Conservation (phyloP, 2,329 filamentous ascomycete species). For the Fusarium clavum region DNA sequence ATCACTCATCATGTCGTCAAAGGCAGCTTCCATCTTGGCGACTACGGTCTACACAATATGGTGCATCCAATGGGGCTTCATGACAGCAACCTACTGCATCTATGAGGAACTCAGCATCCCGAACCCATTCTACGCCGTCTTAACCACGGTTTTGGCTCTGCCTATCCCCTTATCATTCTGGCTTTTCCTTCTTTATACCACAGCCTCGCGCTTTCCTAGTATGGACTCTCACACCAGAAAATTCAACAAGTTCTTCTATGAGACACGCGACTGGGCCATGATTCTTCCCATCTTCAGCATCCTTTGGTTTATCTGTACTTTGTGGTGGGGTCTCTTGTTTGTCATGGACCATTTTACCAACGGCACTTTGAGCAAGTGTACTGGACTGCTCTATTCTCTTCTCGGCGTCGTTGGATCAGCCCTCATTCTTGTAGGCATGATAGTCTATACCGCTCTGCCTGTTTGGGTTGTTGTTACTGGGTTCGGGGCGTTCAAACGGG, state of each 20-base stretch:
- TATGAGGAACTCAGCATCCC: neutral
- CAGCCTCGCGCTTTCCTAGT: conserved; percentile 26
- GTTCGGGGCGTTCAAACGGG: conserved; percentile 24
- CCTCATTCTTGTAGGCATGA: conserved; percentile 1
- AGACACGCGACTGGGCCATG: conserved; percentile 32
- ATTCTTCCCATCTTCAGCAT: conserved; percentile 30
- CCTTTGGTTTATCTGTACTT: conserved; percentile 26
- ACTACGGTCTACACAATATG: conserved; percentile 17
- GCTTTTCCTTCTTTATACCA: conserved; percentile 41
- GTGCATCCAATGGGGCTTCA: conserved; percentile 22
- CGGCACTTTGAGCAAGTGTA: conserved; percentile 2
- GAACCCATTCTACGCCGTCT: neutral
- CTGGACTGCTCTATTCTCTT: conserved; percentile 4
- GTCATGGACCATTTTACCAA: conserved; percentile 15
- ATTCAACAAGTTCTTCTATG: conserved; percentile 33
- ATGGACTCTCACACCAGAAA: neutral
- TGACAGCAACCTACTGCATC: neutral
- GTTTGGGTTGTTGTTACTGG: conserved; percentile 34
- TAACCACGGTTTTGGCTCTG: neutral
- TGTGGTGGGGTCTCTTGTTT: conserved; percentile 2
- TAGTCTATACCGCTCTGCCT: conserved; percentile 13
- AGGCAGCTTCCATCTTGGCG: conserved; percentile 1
- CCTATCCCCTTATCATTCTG: conserved; percentile 24
- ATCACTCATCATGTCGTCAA: conserved; percentile 6
- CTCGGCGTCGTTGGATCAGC: neutral